Evolutionary conservation across 441 rosid species (phyloP).

Genomic region (Bocquillonia castaneifolia): DNA sequence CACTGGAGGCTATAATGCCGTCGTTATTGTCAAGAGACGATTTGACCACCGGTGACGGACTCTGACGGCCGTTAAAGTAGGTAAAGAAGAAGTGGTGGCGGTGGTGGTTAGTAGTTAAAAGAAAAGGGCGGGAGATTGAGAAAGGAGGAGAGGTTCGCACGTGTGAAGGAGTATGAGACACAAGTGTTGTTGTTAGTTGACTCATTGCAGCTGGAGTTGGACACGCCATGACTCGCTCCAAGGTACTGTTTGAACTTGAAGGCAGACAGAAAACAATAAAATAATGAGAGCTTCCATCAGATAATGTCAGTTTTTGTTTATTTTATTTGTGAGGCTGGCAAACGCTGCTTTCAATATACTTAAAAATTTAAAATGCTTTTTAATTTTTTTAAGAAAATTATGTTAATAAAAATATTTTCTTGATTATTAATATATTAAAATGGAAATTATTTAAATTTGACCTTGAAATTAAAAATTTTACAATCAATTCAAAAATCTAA

Average conservation of each 20-base stretch:
- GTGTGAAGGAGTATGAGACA: slow-evolving; percentile 9
- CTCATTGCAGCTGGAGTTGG: neutral
- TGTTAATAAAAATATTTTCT: no score
- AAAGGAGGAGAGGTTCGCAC: slow-evolving; percentile 1
- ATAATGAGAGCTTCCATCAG: no score
- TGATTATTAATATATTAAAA: no score
- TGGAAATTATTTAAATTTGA: no score
- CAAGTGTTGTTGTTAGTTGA: slow-evolving; percentile 15
- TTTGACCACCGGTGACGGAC: slow-evolving; percentile 19
- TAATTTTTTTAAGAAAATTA: no score
- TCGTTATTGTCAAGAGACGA: slow-evolving; percentile 31
- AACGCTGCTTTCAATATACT: no score
- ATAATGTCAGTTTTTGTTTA: no score
- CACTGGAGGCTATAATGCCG: slow-evolving; percentile 29
- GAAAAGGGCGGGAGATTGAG: slow-evolving; percentile 8
- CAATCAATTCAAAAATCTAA: no score
- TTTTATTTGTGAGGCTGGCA: no score
- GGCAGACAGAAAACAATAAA: neutral
- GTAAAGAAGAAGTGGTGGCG: neutral
- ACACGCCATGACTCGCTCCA: slow-evolving; percentile 24
- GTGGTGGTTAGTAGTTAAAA: neutral
- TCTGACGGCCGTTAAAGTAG: slow-evolving; percentile 7
- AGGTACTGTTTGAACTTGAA: no score
- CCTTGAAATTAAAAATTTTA: no score
- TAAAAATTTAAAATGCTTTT: no score